Base-by-base conservation (phyloP, 176 grass and related monocot species). In the Thalia dealbata region DNA sequence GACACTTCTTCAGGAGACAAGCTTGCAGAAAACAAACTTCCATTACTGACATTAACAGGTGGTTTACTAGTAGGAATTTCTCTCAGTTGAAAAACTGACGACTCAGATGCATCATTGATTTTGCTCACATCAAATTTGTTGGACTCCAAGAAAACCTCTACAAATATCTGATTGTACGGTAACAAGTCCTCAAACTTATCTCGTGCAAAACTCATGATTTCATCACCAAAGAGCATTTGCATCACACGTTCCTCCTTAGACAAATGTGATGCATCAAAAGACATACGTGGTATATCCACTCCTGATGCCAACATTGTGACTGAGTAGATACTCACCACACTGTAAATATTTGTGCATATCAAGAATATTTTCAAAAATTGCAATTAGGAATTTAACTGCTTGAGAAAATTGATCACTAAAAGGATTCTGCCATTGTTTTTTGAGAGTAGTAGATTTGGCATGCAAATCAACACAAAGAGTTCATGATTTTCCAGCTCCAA, bases 181-280 rank as follows among this genome's bases (percentile, higher is more conserved):
- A 60, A 50, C 8, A 86, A 96, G 41, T 78, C 70, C 58, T 96
- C 82, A 65, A 88, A 84, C 25, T 7, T 25, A 61, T 84, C 84
- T 63, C 78, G 72, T 30, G 69, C 62, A 65, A 91, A 73, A 21
- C 46, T 79, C 13, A 42, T 3, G 65, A 85, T 73, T 35, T 86
- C 73, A 75, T 89, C 75, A 64, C 80, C 83, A 52, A 92, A 96
- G 67, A 89, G 58, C 84, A 90, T 85, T 62, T 59, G 60, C 59
- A 78, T 79, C 23, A 88, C 80, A 59, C 90, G 42, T 44, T 44
- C 42, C 42, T 44, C 42, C 6, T 44, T 9, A 9, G 42, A 44
- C n/a, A n/a, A n/a, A n/a, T n/a, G n/a, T n/a, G n/a, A n/a, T n/a
- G n/a, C n/a, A n/a, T n/a, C n/a, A n/a, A n/a, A n/a, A n/a, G n/a